Evolutionary conservation across 805 yeast genomes (phyloP).

Genomic region (Ogataea philodendri): DNA sequence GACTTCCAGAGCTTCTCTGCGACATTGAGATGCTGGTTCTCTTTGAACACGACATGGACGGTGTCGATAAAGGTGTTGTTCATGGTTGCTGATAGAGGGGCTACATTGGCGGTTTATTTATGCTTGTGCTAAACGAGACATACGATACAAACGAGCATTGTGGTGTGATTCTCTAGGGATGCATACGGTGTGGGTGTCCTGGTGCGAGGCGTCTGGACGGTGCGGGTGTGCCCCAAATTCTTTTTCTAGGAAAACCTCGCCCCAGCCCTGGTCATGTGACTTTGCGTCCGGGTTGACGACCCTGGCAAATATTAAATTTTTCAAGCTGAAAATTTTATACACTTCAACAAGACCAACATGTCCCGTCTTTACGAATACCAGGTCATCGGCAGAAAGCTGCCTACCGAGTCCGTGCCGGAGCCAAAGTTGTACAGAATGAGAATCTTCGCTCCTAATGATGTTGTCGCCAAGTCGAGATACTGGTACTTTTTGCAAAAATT

Average conservation of each 20-base stretch:
- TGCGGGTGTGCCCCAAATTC: no score
- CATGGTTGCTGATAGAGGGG: background rate
- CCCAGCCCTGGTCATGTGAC: slow-evolving; percentile 5
- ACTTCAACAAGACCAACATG: slow-evolving; percentile 35
- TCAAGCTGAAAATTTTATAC: slow-evolving; percentile 13
- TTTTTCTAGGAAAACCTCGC: no score
- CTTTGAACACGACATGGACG: slow-evolving; percentile 32
- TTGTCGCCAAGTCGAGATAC: slow-evolving; percentile 99
- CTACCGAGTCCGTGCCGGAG: slow-evolving; percentile 98
- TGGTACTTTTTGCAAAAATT: slow-evolving; percentile 99
- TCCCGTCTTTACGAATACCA: slow-evolving; percentile 98
- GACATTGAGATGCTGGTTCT: slow-evolving; percentile 42
- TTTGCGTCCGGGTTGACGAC: slow-evolving; percentile 5
- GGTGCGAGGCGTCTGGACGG: no score
- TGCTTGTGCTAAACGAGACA: slow-evolving; percentile 5
- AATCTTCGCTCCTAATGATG: slow-evolving; percentile 98
- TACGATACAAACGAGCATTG: slow-evolving; percentile 8
- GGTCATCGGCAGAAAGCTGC: slow-evolving; percentile 99
- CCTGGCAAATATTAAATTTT: slow-evolving; percentile 11
- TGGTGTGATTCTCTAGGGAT: slow-evolving; percentile 6
- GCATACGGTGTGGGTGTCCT: background rate
- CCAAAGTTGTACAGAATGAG: slow-evolving; percentile 99
- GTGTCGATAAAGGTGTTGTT: slow-evolving; percentile 6
- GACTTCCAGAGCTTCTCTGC: slow-evolving; percentile 54
- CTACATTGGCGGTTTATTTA: slow-evolving; percentile 1